phyloP scores from a whole-genome alignment of 129 eudicot species.

The Erigeron canadensis region DNA sequence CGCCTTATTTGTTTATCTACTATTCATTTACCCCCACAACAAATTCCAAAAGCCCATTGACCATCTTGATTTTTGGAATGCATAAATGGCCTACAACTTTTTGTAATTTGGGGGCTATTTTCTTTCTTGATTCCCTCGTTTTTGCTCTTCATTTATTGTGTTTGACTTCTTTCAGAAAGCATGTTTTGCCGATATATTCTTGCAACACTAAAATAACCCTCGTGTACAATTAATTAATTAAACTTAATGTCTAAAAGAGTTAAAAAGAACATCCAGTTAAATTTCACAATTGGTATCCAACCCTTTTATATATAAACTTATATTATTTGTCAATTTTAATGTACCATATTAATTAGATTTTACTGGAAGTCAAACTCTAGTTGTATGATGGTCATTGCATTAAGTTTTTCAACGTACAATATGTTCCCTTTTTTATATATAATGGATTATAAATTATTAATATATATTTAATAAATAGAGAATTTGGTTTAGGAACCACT shows the following conservation, averaged over 20 bases:
- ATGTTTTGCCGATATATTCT: slow-evolving; percentile 16
- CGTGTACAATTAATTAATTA: too few species aligned
- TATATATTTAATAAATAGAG: too few species aligned
- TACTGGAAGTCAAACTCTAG: too few species aligned
- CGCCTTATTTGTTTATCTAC: slow-evolving; percentile 35
- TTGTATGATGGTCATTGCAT: too few species aligned
- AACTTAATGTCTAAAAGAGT: not conserved
- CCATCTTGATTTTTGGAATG: slow-evolving; percentile 40
- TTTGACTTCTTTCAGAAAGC: slow-evolving; percentile 31
- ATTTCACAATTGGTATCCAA: too few species aligned
- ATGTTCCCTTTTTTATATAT: too few species aligned
- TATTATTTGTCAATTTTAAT: too few species aligned
- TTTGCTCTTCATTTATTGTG: slow-evolving; percentile 26
- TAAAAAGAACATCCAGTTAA: not conserved
- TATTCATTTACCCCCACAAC: slow-evolving; percentile 31
- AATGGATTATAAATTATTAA: too few species aligned
- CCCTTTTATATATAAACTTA: too few species aligned
- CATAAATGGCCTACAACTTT: slow-evolving; percentile 39
- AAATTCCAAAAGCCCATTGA: slow-evolving; percentile 41
- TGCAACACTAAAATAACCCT: not conserved
- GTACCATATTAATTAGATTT: too few species aligned
- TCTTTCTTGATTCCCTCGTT: slow-evolving; percentile 29
- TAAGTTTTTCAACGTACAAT: too few species aligned
- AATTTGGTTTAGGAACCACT: too few species aligned
- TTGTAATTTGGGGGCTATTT: slow-evolving; percentile 6